Evolutionary conservation across 192 early-diverging fungal species (phyloP), one percentile per base, ranked within the genome.

Genomic region (Chytriomyces sp.): DNA sequence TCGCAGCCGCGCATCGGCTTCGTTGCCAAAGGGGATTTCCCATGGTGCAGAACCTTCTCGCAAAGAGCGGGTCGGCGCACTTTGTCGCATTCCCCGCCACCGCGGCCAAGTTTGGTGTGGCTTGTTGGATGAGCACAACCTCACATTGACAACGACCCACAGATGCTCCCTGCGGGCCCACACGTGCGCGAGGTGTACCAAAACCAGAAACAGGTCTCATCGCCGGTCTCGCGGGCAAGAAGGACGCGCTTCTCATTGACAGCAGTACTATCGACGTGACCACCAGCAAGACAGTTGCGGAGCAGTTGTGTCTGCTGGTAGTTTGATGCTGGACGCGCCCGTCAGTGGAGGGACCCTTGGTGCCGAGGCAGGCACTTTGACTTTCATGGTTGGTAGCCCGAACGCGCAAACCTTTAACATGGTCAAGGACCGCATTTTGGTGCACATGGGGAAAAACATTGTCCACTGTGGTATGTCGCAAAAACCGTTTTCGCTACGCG

Each of bases 331-430:
- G 12, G 97, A 99, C 82, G 94, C 95, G 3, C 97, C 97, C 14
- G 96, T 99, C 3, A 93, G 92, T 69, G 97, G 97, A 49, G 90
- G 91, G 6, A 92, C 91, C 41, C 83, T 87, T 65, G 95, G 93
- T 33, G 96, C 96, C 6, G 78, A 91, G 73, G 90, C 88, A 10
- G 96, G 89, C 17, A 96, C 94, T 2, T 82, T 99, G 53, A 96
- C 95, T 0, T 99, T 99, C 78, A 99, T 99, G 96, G 93, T 95
- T 2, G 96, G 96, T 34, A 85, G 91, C 28, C 73, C 84, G n/a
- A 78, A 79, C 3, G 52, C 71, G 33, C 60, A 66, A 3, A 86
- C 86, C 37, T 93, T 93, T 76, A 86, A 91, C 28, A 30, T 59
- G 2, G 91, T 88, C 22, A 90, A 91, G 32, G 60, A 57, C 81